A percentile compares a stretch with the other conserved stretches of the same genome.
Evolutionary conservation across 306 rosid species (phyloP).

Genomic region (Begonia fuchsioides): DNA sequence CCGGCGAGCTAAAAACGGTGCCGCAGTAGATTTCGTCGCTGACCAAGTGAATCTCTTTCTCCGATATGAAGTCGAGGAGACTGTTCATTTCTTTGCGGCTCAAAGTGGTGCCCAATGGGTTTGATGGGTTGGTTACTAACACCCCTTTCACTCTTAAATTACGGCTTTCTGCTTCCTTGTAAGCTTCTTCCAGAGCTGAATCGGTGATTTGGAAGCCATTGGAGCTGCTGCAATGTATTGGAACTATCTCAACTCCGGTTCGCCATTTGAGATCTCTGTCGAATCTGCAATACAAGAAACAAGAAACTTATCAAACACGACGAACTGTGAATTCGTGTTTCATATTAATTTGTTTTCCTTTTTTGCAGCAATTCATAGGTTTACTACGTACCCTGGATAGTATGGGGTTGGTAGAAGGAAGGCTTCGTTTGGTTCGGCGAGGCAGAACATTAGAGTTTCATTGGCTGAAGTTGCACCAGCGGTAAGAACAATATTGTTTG

Average conservation of each 20-base stretch:
- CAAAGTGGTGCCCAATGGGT: slow-evolving; percentile 59
- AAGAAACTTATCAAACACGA: too few species aligned
- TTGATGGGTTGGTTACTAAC: slow-evolving; percentile 57
- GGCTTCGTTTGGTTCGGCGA: slow-evolving; percentile 46
- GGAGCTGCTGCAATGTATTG: slow-evolving; percentile 57
- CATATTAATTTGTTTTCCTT: too few species aligned
- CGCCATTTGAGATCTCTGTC: slow-evolving; percentile 73
- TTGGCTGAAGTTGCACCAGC: slow-evolving; percentile 69
- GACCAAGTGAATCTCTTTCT: slow-evolving; percentile 42
- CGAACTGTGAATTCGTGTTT: too few species aligned
- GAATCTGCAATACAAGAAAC: slow-evolving; percentile 20
- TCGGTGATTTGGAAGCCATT: slow-evolving; percentile 48
- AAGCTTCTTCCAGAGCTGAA: slow-evolving; percentile 30
- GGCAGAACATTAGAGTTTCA: slow-evolving; percentile 62
- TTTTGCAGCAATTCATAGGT: too few species aligned
- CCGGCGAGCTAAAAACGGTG: slow-evolving; percentile 38
- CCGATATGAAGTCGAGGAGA: slow-evolving; percentile 33
- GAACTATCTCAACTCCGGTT: slow-evolving; percentile 53
- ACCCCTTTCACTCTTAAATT: slow-evolving; percentile 55
- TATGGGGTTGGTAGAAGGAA: slow-evolving; percentile 67
- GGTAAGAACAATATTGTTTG: slow-evolving; percentile 40
- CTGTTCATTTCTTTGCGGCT: slow-evolving; percentile 28
- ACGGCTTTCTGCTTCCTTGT: slow-evolving; percentile 31
- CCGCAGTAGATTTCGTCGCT: slow-evolving; percentile 69
- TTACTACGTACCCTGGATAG: slow-evolving; percentile 46